Evolutionary conservation across 495 filamentous ascomycete species (phyloP), one percentile per base, ranked within the genome.

Genomic region (Penicillium crystallinum): DNA sequence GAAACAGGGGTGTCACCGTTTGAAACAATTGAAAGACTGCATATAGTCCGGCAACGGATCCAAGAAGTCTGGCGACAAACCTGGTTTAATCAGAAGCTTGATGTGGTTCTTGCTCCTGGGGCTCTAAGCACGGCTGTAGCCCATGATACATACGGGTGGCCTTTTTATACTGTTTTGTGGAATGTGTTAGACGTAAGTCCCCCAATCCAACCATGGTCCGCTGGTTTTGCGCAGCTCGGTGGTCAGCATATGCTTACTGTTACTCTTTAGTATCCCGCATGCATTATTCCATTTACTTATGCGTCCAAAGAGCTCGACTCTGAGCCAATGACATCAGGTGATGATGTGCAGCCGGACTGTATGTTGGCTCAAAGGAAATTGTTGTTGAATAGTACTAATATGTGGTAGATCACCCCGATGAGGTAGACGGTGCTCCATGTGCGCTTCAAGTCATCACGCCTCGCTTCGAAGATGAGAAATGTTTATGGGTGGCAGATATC

Each of bases 161-260:
- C 70, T 14, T 42, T 70, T 6, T 81, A 81, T 56, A 80, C 79
- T 3, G 59, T 73, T 7, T 46, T 80, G 23, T 65, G 66, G 62
- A 81, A 80, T 49, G n/a, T 80, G 49, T 46, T 81, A 3, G 76
- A 81, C 66, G 79, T 80, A 62, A 58, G 77, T 65, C 6, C 12
- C 37, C 18, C 7, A n/a, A n/a, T 15, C 12, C 1, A 9, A 15
- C 15, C 12, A 1, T 12, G 23, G 23, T 7, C 7, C 23, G 23
- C 7, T 27, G 23, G 23, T 7, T 27, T 27, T 3, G 7, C 23
- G 3, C 7, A 7, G 23, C 23, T 27, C 3, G 3, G 3, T 27
- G 23, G 23, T 27, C 7, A 7, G 7, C 7, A 27, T 7, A 27
- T 7, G 7, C 23, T 27, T 3, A 27, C 23, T 27, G 3, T 27